phyloP scores from a whole-genome alignment of 805 yeast species.

The Komagataella mondaviorum region DNA sequence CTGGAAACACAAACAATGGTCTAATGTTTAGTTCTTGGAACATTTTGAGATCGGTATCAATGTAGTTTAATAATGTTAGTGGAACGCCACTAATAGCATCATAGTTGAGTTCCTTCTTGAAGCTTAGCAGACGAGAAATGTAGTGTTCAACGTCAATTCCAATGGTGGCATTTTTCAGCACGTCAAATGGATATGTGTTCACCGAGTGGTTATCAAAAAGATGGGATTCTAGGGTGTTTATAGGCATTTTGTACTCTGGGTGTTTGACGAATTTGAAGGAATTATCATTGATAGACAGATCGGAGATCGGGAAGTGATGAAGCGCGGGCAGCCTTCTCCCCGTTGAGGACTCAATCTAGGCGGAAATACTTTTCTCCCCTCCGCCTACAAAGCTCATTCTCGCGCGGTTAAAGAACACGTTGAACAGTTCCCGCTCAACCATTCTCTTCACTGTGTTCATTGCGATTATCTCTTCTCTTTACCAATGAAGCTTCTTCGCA shows the following conservation, averaged over 20 bases:
- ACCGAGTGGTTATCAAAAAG: constrained; percentile 56
- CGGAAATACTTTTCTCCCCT: not conserved
- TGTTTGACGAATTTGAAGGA: constrained; percentile 1
- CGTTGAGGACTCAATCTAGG: constrained; percentile 1
- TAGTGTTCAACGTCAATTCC: constrained; percentile 84
- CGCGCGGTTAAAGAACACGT: not conserved
- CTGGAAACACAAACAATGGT: constrained; percentile 74
- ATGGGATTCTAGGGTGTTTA: constrained; percentile 52
- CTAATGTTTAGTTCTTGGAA: constrained; percentile 50
- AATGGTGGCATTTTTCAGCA: constrained; percentile 49
- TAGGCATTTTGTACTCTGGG: constrained; percentile 11
- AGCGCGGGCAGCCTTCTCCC: not conserved
- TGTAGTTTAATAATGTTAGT: constrained; percentile 35
- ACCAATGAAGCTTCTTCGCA: not conserved
- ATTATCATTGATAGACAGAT: too few species aligned
- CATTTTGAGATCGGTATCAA: constrained; percentile 49
- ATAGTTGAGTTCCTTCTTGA: constrained; percentile 52
- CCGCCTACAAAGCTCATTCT: not conserved
- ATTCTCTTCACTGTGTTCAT: not conserved
- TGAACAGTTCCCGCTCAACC: not conserved
- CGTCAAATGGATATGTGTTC: constrained; percentile 46
- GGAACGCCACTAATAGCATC: constrained; percentile 82
- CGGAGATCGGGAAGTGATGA: too few species aligned
- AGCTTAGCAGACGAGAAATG: constrained; percentile 43
- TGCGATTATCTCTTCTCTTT: not conserved